Percentiles rank a stretch among this genome's conserved stretches.
Conservation (phyloP, 495 filamentous ascomycete genomes). For the Diplogelasinospora grovesii region DNA sequence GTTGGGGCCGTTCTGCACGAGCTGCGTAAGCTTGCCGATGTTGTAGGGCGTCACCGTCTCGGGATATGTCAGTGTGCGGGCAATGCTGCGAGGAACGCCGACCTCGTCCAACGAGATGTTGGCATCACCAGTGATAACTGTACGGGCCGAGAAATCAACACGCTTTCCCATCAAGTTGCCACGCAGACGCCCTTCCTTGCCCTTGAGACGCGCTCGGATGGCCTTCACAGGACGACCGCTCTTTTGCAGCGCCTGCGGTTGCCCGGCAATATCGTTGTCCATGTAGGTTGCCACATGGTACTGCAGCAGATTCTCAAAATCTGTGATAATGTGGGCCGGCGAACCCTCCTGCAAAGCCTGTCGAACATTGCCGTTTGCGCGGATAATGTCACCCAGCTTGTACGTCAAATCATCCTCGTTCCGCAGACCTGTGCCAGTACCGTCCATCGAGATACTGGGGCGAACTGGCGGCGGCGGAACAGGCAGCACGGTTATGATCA, state of each 20-base stretch:
- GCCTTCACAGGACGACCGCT: conserved; percentile 93
- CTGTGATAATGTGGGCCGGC: conserved; percentile 76
- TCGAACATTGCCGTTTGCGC: conserved; percentile 89
- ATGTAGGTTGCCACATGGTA: conserved; percentile 99
- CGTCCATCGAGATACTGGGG: conserved; percentile 91
- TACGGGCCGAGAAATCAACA: conserved; percentile 98
- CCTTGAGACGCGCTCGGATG: conserved; percentile 92
- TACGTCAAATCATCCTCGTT: conserved; percentile 98
- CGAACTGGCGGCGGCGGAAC: conserved; percentile 94
- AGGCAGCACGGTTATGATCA: conserved; percentile 91
- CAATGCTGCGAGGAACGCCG: conserved; percentile 85
- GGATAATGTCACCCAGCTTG: conserved; percentile 96
- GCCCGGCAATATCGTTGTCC: conserved; percentile 97
- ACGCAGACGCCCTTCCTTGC: conserved; percentile 94
- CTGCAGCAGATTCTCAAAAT: conserved; percentile 89
- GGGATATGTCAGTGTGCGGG: conserved; percentile 84
- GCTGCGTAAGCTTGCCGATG: conserved; percentile 78
- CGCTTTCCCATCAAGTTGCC: conserved; percentile 99
- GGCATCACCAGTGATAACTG: conserved; percentile 96
- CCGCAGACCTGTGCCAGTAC: conserved; percentile 74
- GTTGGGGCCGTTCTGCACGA: conserved; percentile 89
- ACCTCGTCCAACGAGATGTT: conserved; percentile 95
- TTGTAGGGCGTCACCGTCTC: conserved; percentile 98
- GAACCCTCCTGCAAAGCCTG: conserved; percentile 83
- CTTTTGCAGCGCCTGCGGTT: conserved; percentile 93